Percentiles rank a stretch among this genome's conserved stretches.
These are phyloP conservation scores for Solanum habrochaites DNA, from an alignment of 257 asterid species.

Conservation along the genomic window DNA sequence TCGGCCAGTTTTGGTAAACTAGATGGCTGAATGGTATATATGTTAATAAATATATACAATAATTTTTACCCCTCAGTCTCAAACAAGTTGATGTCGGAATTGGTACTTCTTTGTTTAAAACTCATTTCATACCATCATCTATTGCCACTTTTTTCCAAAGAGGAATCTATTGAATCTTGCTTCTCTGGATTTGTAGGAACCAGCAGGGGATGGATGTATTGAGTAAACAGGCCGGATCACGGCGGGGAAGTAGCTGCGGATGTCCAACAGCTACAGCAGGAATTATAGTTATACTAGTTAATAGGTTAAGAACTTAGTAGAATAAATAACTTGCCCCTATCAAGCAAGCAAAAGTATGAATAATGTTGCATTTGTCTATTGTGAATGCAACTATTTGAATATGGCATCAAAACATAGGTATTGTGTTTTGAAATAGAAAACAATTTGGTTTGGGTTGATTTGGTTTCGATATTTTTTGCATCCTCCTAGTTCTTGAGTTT, in stretches of 20 bases:
- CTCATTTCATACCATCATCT: background rate
- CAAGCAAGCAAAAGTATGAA: background rate
- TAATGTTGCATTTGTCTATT: background rate
- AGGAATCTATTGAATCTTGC: background rate
- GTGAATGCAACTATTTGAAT: background rate
- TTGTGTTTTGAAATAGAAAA: background rate
- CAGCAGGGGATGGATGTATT: background rate
- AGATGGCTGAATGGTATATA: background rate
- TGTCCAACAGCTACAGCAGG: background rate
- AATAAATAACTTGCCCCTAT: background rate
- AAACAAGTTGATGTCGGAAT: background rate
- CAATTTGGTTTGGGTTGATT: background rate
- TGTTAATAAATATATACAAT: background rate
- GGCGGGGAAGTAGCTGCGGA: background rate
- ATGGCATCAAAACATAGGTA: background rate
- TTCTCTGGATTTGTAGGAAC: constrained; percentile 14
- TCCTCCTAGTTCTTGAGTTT: background rate
- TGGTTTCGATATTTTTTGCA: background rate
- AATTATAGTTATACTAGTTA: background rate
- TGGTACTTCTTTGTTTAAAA: background rate
- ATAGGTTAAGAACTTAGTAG: background rate
- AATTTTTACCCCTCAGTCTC: background rate
- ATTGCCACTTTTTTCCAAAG: background rate
- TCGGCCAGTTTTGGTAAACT: background rate
- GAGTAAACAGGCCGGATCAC: background rate